Base-by-base conservation (phyloP, 2,329 filamentous ascomycete genomes). In the Phialophora macrospora region DNA sequence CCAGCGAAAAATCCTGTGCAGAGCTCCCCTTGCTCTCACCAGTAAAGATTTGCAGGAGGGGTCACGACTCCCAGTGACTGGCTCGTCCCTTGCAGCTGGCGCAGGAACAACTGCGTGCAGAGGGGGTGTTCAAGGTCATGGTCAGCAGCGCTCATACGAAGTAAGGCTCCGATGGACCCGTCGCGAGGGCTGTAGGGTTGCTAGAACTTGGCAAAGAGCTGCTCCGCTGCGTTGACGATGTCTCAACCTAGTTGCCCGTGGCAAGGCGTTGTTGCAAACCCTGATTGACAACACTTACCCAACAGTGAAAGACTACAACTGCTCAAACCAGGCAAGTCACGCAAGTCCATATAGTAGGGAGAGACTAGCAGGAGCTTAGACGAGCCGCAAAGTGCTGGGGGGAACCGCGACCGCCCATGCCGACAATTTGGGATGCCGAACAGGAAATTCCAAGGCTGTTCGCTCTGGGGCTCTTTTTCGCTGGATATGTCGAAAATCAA, bases 401-500 rank as follows among this genome's bases (percentile, higher is more conserved):
- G 48, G 5, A 9, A 26, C 17, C 11, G 48, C 22, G 48, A 51
- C 26, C 48, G 22, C 12, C 38, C 38, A n/a, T 44, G 38, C 1
- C n/a, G 38, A 44, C 38, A 44, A 44, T 44, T 17, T 17, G 17
- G 38, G 38, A 44, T 44, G 38, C 11, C 38, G 38, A 44, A 20
- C 17, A 6, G 38, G 14, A 44, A 44, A n/a, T n/a, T 44, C 17
- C 6, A n/a, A 44, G 38, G 20, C 24, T 24, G 48, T 22, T 51
- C 24, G 26, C 12, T 26, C 20, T 4, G 4, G 20, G 1, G 20
- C 11, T 3, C 26, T 63, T 64, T 64, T 64, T 55, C 55, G 51
- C 62, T 56, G 26, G 57, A 64, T 51, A 26, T n/a, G 57, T 55
- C 62, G 62, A 64, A 60, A 64, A 60, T 48, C 32, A 52, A 11